Base-by-base conservation (phyloP, 495 filamentous ascomycete genomes). In the Penicillium ochrochloron region DNA sequence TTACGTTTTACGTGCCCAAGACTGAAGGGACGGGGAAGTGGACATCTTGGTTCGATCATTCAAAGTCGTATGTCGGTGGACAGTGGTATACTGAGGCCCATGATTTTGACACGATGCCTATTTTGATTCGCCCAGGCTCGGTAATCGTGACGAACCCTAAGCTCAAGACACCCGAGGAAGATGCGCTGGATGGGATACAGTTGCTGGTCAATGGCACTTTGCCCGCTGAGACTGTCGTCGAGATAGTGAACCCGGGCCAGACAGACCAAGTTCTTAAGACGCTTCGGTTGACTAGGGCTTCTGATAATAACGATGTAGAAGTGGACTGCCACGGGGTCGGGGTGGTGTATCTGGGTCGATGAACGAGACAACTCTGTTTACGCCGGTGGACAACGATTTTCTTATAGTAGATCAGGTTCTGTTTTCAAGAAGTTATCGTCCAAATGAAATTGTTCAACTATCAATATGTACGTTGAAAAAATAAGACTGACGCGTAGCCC, bases 1-100 rank as follows among this genome's bases (percentile, higher is more conserved):
- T 88, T 0, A 81, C 85, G 15, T 89, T 89, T 68, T 90, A 90
- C 67, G 76, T 90, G 29, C 87, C 87, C 0, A 34, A 59, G 11
- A 58, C 64, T 15, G 62, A 68, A 17, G 69, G 77, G 21, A 50
- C 52, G 29, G 86, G 85, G 0, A 80, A 78, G 60, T 90, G 88
- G 88, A 60, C 77, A 14, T 76, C 73, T 15, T 80, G 78, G 74
- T 79, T 82, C 66, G 75, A 81, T 69, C 70, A 79, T 61, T 61
- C 60, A 0, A 82, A 80, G 69, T 69, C 59, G 15, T 80, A 80
- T 58, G 75, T 80, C 61, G 59, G 64, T 33, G 78, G 78, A 15
- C 63, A 58, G 25, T 82, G 77, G 79, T 80, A 80, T 53, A 78
- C 75, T 4, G 79, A 80, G 56, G 80, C 74, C 29, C 78, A 80